A percentile compares a stretch with the other conserved stretches of the same genome.
These are phyloP conservation scores for Cytospora piceae DNA, from an alignment of 2,329 filamentous ascomycete genomes.

Conservation along the genomic window DNA sequence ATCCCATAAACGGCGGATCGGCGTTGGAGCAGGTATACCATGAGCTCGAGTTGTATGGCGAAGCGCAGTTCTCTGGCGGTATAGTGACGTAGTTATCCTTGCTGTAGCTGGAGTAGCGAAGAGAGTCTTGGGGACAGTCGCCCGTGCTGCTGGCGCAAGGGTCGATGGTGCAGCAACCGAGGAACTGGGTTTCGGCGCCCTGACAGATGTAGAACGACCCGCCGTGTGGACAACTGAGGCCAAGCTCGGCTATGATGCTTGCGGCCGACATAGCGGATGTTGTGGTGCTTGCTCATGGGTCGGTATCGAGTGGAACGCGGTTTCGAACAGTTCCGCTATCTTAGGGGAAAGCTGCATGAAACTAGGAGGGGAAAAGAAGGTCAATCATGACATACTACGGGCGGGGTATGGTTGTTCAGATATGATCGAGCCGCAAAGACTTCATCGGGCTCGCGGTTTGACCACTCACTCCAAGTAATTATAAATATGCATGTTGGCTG, in stretches of 20 bases:
- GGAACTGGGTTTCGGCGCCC: slow-evolving; percentile 38
- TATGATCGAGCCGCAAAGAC: not conserved
- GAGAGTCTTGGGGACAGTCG: slow-evolving; percentile 39
- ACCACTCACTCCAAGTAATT: not conserved
- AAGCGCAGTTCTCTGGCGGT: slow-evolving; percentile 39
- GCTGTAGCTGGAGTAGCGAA: slow-evolving; percentile 39
- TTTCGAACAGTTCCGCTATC: not conserved
- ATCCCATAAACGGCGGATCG: slow-evolving; percentile 45
- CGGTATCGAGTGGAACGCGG: not conserved
- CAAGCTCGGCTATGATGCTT: slow-evolving; percentile 12
- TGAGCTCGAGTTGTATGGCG: slow-evolving; percentile 27
- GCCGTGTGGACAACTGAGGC: slow-evolving; percentile 36
- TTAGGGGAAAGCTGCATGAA: not conserved
- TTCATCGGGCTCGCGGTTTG: not conserved
- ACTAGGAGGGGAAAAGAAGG: not conserved
- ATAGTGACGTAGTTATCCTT: slow-evolving; percentile 36
- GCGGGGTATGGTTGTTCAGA: not conserved
- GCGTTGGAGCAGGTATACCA: slow-evolving; percentile 43
- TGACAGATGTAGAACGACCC: slow-evolving; percentile 44
- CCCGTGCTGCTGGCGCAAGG: slow-evolving; percentile 41
- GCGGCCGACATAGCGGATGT: slow-evolving; percentile 2
- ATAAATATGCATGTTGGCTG: not conserved
- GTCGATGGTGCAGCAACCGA: slow-evolving; percentile 46
- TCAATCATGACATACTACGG: not conserved
- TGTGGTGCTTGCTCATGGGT: not conserved